Percentiles rank a stretch among this genome's conserved stretches.
phyloP scores from a whole-genome alignment of 768 basidiomycete genomes.

The Brasilioporus rufonigricans region DNA sequence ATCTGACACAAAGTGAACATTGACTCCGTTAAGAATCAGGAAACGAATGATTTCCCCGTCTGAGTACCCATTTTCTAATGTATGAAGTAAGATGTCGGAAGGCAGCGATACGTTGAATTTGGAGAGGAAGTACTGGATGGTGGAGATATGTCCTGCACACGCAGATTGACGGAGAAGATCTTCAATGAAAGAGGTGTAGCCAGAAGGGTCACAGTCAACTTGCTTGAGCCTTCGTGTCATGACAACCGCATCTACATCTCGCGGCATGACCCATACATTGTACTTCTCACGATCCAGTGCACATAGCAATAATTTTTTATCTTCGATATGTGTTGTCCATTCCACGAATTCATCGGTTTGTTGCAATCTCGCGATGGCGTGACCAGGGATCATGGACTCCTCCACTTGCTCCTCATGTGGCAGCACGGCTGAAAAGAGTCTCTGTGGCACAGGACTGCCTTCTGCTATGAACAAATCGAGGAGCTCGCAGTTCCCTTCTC shows the following conservation, averaged over 20 bases:
- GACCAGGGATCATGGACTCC: background rate
- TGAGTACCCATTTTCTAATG: too few relatives aligned
- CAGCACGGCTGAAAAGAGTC: background rate
- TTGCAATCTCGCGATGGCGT: background rate
- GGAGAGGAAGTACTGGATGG: too few relatives aligned
- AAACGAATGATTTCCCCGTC: too few relatives aligned
- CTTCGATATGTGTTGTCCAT: background rate
- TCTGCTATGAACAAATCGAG: background rate
- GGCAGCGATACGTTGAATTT: too few relatives aligned
- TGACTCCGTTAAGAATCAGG: too few relatives aligned
- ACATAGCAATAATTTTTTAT: background rate
- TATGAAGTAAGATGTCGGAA: too few relatives aligned
- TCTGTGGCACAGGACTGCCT: background rate
- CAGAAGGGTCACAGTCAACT: background rate
- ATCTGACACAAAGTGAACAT: background rate
- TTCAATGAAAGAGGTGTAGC: background rate
- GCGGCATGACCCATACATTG: too few relatives aligned
- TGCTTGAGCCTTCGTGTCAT: slow-evolving; percentile 7
- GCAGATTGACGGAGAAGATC: background rate
- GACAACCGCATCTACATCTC: background rate
- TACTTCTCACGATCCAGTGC: background rate
- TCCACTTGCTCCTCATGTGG: too few relatives aligned
- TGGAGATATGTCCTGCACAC: background rate
- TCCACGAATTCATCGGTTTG: slow-evolving; percentile 17
- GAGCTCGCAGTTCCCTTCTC: background rate